Base-by-base conservation (phyloP, 2,329 filamentous ascomycete species). In the Diaporthe sp. region DNA sequence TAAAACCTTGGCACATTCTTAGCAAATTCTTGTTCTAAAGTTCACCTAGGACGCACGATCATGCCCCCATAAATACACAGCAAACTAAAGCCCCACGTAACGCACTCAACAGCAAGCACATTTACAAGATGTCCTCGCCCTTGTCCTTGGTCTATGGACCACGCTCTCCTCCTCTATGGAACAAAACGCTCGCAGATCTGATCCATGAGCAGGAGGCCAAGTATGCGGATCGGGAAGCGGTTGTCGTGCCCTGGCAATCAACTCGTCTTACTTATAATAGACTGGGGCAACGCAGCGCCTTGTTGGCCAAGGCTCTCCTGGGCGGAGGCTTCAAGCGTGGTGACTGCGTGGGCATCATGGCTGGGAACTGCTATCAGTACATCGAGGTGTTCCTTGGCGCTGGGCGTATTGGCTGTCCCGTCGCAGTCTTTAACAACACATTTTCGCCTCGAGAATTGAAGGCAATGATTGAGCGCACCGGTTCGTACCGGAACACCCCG, bases 281-380 rank as follows among this genome's bases (percentile, higher is more conserved):
- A 28, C 61, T 65, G 5, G 61, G 42, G 10, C 37, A 65, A 34
- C 61, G 61, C 17, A 65, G 61, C 61, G 61, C 61, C 17, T 28
- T 65, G 61, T 13, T 47, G 17, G 61, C 61, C 42, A 65, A 65
- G 61, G 17, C 25, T n/a, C 42, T 65, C 3, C 61, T 65, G 25
- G 61, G 37, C 42, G 61, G 37, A 4, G 61, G 61, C 39, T 20
- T 65, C 17, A 65, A 49, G 20, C 42, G 61, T 20, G 61, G 61
- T 47, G 42, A 65, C 61, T 65, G 61, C n/a, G 61, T 65, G 61
- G 61, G 61, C 42, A 65, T 65, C 42, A 65, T 65, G 61, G 61
- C 61, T 65, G 61, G 61, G 61, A 65, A 65, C 12, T 65, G 61
- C 22, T 65, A 65, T 25, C 37, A 65, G 28, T 65, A 65, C 20